A percentile compares a stretch with the other conserved stretches of the same genome.
phyloP scores from a whole-genome alignment of 352 stramenopile species.

The Globisporangium ultimum region DNA sequence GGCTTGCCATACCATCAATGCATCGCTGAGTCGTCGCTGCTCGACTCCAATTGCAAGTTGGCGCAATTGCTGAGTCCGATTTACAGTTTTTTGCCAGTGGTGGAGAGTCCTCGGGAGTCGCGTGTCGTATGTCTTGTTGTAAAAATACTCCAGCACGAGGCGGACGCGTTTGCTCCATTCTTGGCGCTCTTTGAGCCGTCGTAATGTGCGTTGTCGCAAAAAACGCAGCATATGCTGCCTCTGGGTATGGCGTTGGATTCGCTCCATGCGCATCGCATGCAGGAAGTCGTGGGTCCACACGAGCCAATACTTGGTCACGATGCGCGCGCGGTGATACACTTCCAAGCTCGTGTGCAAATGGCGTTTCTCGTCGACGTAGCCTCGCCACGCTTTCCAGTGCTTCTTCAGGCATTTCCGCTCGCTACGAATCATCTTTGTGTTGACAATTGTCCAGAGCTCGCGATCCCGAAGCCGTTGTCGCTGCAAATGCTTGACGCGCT shows the following conservation, averaged over 20 bases:
- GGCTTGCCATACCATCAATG: constrained; percentile 1
- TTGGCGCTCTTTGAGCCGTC: constrained; percentile 6
- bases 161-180: constrained; percentile 22
- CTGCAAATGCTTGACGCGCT: constrained; percentile 40
- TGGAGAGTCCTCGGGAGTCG: constrained; percentile 20
- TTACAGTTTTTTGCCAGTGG: constrained; percentile 7
- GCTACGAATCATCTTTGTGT: constrained; percentile 40
- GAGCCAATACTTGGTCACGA: constrained; percentile 66
- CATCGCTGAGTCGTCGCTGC: neutral
- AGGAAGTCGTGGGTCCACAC: constrained; percentile 53
- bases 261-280: constrained; percentile 3
- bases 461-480: constrained; percentile 44
- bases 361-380: constrained; percentile 29
- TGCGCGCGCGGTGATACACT: constrained; percentile 38
- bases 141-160: constrained; percentile 38
- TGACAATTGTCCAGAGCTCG: constrained; percentile 54
- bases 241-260: neutral
- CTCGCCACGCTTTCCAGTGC: constrained; percentile 47
- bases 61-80: constrained; percentile 4
- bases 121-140: constrained; percentile 25
- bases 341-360: constrained; percentile 43
- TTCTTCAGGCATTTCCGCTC: constrained; percentile 34
- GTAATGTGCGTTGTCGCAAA: constrained; percentile 16
- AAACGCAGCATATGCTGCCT: neutral
- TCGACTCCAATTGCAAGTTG: neutral